Base-by-base conservation (phyloP, 2,329 filamentous ascomycete genomes). In the Venturia aucupariae region DNA sequence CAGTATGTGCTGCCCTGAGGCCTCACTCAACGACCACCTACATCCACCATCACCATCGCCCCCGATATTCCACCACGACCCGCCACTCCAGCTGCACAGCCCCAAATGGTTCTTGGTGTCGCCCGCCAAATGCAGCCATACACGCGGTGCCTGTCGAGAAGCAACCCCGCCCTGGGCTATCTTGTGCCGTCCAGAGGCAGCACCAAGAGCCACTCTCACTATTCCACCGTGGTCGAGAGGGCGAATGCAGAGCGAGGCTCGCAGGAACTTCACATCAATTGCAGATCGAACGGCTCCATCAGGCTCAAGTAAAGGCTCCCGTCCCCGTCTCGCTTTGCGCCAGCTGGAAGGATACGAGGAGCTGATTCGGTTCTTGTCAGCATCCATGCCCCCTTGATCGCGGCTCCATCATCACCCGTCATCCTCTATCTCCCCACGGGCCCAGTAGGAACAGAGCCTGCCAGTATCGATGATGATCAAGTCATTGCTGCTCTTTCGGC, bases 401-500 rank as follows among this genome's bases (percentile, higher is more conserved):
- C 62, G 15, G 63, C 62, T 24, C 64, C 69, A 46, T 67, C 71
- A 22, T 39, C 46, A 17, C 35, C 35, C 6, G 68, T 75, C 51
- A 67, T 76, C 60, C 64, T 82, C 54, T 79, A 78, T 65, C 70
- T 82, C 19, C 78, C 78, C 4, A 71, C 75, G 46, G 78, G 78
- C 4, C 76, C 78, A 48, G 65, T 77, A 8, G 51, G 74, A 4
- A 65, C 70, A 13, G 65, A 71, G 11, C 42, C 67, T 22, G 55
- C 44, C 15, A 10, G 60, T 17, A 67, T 72, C 6, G 66, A 72
- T 51, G 72, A 78, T 42, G 69, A 72, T 13, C 66, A 68, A 17
- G 67, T 75, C 60, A 70, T 76, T 32, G 68, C 72, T 11, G 68
- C 69, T 2, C 72, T 82, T 13, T 72, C 71, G 35, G 68, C 71